Percentiles rank a stretch among this genome's conserved stretches.
Conservation (phyloP, 805 yeast genomes). For the Yarrowia divulgata region DNA sequence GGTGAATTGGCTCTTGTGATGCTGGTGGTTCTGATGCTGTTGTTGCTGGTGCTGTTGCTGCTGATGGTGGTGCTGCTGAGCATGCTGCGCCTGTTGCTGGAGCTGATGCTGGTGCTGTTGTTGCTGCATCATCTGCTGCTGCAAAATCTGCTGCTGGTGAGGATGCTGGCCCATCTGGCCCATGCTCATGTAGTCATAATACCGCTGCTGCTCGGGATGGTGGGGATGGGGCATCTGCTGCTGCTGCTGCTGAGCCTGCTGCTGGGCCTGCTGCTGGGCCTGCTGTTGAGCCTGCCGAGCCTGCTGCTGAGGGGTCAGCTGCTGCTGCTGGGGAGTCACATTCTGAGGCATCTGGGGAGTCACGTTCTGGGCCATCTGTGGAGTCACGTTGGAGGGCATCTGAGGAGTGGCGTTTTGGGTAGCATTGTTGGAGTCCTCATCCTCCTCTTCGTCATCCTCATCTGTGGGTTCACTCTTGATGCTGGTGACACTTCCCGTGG, state of each 20-base stretch:
- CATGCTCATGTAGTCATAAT: slow-evolving; percentile 30
- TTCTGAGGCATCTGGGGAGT: slow-evolving; percentile 21
- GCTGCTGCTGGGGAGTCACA: slow-evolving; percentile 28
- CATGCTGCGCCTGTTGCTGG: slow-evolving; percentile 26
- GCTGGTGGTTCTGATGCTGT: slow-evolving; percentile 35
- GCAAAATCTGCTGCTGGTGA: slow-evolving; percentile 37
- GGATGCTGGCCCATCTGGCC: slow-evolving; percentile 34
- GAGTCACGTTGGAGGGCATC: slow-evolving; percentile 30
- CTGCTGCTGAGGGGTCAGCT: slow-evolving; percentile 30
- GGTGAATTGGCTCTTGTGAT: slow-evolving; percentile 37
- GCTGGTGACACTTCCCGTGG: slow-evolving; percentile 32
- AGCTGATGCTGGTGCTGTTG: slow-evolving; percentile 31
- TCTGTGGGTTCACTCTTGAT: slow-evolving; percentile 40
- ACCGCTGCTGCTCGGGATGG: slow-evolving; percentile 18
- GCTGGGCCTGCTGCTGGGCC: slow-evolving; percentile 12
- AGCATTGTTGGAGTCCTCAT: slow-evolving; percentile 23
- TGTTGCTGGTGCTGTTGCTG: slow-evolving; percentile 13
- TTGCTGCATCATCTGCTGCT: slow-evolving; percentile 34
- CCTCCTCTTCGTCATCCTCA: slow-evolving; percentile 35
- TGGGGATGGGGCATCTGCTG: slow-evolving; percentile 34
- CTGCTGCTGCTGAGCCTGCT: slow-evolving; percentile 14
- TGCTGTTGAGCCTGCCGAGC: background rate
- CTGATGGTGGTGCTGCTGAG: slow-evolving; percentile 33
- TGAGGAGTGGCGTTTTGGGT: slow-evolving; percentile 34
- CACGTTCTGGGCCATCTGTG: slow-evolving; percentile 36